Evolutionary conservation across 805 yeast species (phyloP), one percentile per base, ranked within the genome.

Genomic region (Teunomyces aglyptinius): DNA sequence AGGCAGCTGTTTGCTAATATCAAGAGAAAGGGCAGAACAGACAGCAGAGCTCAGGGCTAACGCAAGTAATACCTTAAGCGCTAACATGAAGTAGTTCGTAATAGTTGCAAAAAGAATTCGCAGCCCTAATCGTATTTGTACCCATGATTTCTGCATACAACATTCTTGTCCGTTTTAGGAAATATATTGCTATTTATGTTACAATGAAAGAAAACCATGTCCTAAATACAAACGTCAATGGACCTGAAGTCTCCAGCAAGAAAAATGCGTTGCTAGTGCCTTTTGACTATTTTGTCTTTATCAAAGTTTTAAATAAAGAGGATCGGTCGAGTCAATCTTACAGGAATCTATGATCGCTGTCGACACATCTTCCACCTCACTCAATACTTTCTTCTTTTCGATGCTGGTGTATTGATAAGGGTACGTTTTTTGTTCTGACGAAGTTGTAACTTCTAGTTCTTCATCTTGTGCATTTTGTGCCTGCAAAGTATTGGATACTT

Each of bases 221-320:
- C 33, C 33, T 31, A n/a, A 13, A 31, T 16, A 31, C 34, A 13
- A 31, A 5, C 11, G 13, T 31, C 8, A 13, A 6, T 31, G 10
- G 13, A 16, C 33, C 26, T 6, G 4, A 24, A 7, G 26, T 24
- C 26, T 24, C 26, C 11, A 24, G 26, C 26, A 8, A 2, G 8
- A 8, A 7, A 24, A 24, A 7, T 24, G 26, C 8, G 26, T 24
- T 10, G 2, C 26, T 8, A 4, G 26, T 8, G 6, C 26, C 8
- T 11, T 24, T 6, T 24, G 11, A 3, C 11, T 24, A 8, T 24
- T 19, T n/a, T 33, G 27, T 36, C 16, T 3, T 7, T 13, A 5
- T 41, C 43, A 52, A 10, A 52, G 45, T 45, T 45, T 48, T 43
- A 52, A 50, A 42, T 46, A 52, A 34, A 52, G 47, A 24, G 47